A percentile compares a stretch with the other conserved stretches of the same genome.
These are phyloP conservation scores for Phytophthora idaei DNA, from an alignment of 352 stramenopile species.

Conservation along the genomic window DNA sequence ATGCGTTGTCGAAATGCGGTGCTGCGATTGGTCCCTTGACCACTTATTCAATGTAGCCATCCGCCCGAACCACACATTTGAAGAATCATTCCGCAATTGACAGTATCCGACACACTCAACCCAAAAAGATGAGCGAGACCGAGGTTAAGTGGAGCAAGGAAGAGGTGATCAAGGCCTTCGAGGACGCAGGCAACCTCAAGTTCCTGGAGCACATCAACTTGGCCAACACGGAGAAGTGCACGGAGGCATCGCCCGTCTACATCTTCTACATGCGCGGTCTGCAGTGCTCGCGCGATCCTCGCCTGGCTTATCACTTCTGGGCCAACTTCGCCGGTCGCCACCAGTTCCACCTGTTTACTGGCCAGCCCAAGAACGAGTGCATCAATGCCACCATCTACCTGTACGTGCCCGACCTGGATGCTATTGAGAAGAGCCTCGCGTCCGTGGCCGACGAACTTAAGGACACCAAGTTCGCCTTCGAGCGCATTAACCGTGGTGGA, in stretches of 20 bases:
- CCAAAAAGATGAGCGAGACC: slow-evolving; percentile 30
- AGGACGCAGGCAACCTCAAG: slow-evolving; percentile 66
- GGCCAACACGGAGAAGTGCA: slow-evolving; percentile 61
- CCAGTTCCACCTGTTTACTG: slow-evolving; percentile 78
- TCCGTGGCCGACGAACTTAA: slow-evolving; percentile 54
- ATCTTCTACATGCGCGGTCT: slow-evolving; percentile 74
- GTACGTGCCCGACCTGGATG: slow-evolving; percentile 65
- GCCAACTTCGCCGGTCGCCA: slow-evolving; percentile 67
- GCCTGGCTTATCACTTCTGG: slow-evolving; percentile 73
- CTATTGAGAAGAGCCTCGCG: slow-evolving; percentile 56
- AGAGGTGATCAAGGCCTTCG: slow-evolving; percentile 55
- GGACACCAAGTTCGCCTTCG: slow-evolving; percentile 52
- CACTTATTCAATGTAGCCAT: slow-evolving; percentile 26
- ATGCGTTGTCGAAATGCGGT: slow-evolving; percentile 21
- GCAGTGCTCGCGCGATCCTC: slow-evolving; percentile 66
- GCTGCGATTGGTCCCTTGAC: slow-evolving; percentile 1
- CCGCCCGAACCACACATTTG: slow-evolving; percentile 19
- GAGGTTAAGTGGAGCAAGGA: slow-evolving; percentile 53
- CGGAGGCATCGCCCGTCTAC: slow-evolving; percentile 47
- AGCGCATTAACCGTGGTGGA: slow-evolving; percentile 59
- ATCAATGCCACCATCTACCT: slow-evolving; percentile 65
- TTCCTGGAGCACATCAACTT: slow-evolving; percentile 80
- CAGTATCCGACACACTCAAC: not conserved
- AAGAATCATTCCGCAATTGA: slow-evolving; percentile 26
- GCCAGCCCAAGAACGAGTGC: slow-evolving; percentile 60